Base-by-base conservation (phyloP, 2,329 filamentous ascomycete species). In the Stylonectria norvegica region DNA sequence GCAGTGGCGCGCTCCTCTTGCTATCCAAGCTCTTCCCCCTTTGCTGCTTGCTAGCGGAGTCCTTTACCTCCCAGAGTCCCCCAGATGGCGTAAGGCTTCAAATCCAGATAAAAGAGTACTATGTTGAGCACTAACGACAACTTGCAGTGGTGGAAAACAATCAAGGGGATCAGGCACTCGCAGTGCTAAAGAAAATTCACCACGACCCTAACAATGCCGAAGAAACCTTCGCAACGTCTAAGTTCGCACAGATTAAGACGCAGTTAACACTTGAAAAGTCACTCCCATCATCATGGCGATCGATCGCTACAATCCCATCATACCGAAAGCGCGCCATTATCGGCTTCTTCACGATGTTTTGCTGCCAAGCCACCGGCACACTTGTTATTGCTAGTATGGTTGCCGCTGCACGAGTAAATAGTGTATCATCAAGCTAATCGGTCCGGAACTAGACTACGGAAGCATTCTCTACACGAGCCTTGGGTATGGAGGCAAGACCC, bases 41-140 rank as follows among this genome's bases (percentile, higher is more conserved):
- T 3, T 19, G 14, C 23, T 30, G 15, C 34, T 37, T 4, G 4
- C 30, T n/a, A 19, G 15, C 7, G 36, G 36, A 1, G 20, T 31
- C 19, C 19, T 22, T 15, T 23, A 16, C 19, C 17, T 38, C 16
- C 36, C 29, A n/a, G 36, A 28, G 15, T 38, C 36, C 4, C 36
- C 36, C 3, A 14, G 36, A 33, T 38, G 36, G 36, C 16, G 20
- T 38, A 31, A n/a, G 36, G 11, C 10, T n/a, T 6, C 16, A n/a
- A 34, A 22, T 11, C 15, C 23, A n/a, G n/a, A 34, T 34, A 35
- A 23, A 20, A 3, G 34, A n/a, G 22, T 8, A 25, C 7, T 25
- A 8, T 25, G 12, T 25, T 25, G 7, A 25, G 8, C 22, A 12
- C 7, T 25, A 25, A 25, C 16, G 10, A 11, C 20, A 15, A n/a